Base-by-base conservation (phyloP, 1,284 basidiomycete genomes). In the Ustanciosporium gigantosporum region DNA sequence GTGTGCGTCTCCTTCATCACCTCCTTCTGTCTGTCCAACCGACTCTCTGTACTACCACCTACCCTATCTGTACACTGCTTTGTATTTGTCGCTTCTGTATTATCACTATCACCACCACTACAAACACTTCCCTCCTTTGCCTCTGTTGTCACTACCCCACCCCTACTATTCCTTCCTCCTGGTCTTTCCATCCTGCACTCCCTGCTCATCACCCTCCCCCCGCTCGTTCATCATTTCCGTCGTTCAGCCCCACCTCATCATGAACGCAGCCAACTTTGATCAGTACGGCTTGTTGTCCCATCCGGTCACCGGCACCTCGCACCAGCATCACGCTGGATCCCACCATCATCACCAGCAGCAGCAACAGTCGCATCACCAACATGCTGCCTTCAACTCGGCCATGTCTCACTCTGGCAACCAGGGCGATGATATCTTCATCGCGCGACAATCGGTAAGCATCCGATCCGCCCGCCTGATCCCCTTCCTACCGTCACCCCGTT, bases 221-320 rank as follows among this genome's bases (percentile, higher is more conserved):
- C n/a, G n/a, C n/a, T n/a, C n/a, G n/a, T n/a, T n/a, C n/a, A n/a
- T n/a, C n/a, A n/a, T 29, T 9, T 29, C n/a, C 9, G 11, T 29
- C n/a, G 27, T 29, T n/a, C 27, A 9, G 11, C 27, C 27, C 27
- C 27, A 35, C 32, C 9, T 8, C 32, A 35, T 35, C 32, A 64
- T 64, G 59, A 64, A 64, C 31, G 59, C 59, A 38, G 48, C 59
- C 43, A 58, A 44, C 31, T 65, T 65, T 36, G 60, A 65, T 46
- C 59, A 64, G 29, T 65, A 65, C 35, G 60, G 61, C 41, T 53
- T 66, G 31, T 51, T 65, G 23, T 59, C 55, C 41, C 60, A 64
- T 41, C 41, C 49, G 9, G 60, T 64, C 24, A 43, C 59, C 37
- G 48, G 44, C 27, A 41, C 61, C 16, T 46, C 55, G n/a, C 61